Evolutionary conservation across 257 asterid genomes (phyloP), one percentile per base, ranked within the genome.

Genomic region (Solanum arcanum): DNA sequence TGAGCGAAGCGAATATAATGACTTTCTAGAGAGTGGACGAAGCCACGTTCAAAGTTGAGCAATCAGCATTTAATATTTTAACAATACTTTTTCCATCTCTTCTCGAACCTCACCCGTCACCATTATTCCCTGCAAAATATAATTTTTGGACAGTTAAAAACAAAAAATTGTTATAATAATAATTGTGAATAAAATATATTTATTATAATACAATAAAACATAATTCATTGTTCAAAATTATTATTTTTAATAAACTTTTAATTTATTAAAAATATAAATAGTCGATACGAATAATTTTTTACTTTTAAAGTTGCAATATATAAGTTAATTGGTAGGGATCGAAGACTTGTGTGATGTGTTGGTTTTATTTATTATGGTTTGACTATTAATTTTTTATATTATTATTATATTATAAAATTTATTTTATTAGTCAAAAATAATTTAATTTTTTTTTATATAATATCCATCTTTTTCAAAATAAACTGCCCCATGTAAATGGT

Each of bases 191-290:
- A 49, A 15, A 49, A 49, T 49, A 49, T 49, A 49, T 15, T 49
- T 15, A 16, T 0, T 49, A 0, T 49, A 49, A 8, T 49, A 1
- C 23, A 49, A 49, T 0, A 0, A 49, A 49, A 14, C 0, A 49
- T 49, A 0, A 47, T 1, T 1, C 4, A 0, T 46, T 1, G 0
- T 15, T 49, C 9, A 49, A 6, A 49, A 49, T 1, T 0, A 16
- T 15, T 49, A 0, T 49, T 49, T 49, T 37, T 37, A 37, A 5
- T 33, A 37, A 37, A 37, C 10, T 0, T 42, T 3, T 42, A 44
- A 0, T 14, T 44, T 14, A 11, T 44, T 3, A 3, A 44, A 1
- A 11, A 56, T 59, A 59, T 21, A 59, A 21, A 21, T 3, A 60
- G 3, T 9, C 62, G 0, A 21, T 52, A 52, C 11, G 2, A 60